phyloP scores from a whole-genome alignment of 805 yeast species.

The Sugiyamaella floridensis region DNA sequence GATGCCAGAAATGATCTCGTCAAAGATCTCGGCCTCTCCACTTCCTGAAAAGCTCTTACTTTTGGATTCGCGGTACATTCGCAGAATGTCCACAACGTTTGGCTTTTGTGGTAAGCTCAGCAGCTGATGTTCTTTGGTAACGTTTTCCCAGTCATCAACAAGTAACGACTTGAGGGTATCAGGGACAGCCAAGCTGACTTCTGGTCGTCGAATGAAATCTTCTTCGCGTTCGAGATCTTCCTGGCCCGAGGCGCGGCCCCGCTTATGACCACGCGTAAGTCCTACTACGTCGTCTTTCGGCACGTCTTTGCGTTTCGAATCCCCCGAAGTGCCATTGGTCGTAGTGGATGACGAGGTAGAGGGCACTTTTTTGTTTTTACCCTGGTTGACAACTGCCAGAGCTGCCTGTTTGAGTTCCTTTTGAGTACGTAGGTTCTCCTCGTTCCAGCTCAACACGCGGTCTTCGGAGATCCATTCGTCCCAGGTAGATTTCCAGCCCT shows the following conservation, averaged over 20 bases:
- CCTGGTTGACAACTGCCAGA: slow-evolving; percentile 25
- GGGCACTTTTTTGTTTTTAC: slow-evolving; percentile 15
- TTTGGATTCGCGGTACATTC: slow-evolving; percentile 38
- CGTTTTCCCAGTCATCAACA: slow-evolving; percentile 90
- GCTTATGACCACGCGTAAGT: slow-evolving; percentile 12
- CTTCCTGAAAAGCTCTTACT: slow-evolving; percentile 24
- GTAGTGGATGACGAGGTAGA: not conserved
- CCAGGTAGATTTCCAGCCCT: slow-evolving; percentile 95
- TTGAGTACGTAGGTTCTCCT: slow-evolving; percentile 60
- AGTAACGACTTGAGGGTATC: slow-evolving; percentile 59
- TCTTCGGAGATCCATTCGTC: slow-evolving; percentile 87
- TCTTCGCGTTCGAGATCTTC: slow-evolving; percentile 34
- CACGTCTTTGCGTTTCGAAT: slow-evolving; percentile 18
- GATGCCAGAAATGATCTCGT: slow-evolving; percentile 68
- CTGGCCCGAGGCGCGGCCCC: slow-evolving; percentile 19
- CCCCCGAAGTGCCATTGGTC: not conserved
- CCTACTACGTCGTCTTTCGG: not conserved
- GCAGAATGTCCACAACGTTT: slow-evolving; percentile 48
- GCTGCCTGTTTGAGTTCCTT: slow-evolving; percentile 51
- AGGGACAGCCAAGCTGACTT: slow-evolving; percentile 54
- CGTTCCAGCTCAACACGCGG: slow-evolving; percentile 60
- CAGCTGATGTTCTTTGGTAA: slow-evolving; percentile 73
- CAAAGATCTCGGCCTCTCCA: slow-evolving; percentile 44
- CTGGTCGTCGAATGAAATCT: slow-evolving; percentile 35
- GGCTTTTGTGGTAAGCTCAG: slow-evolving; percentile 56